These are phyloP conservation scores for Fusarium oxysporum DNA, from an alignment of 2,329 filamentous ascomycete genomes.

Conservation along the genomic window DNA sequence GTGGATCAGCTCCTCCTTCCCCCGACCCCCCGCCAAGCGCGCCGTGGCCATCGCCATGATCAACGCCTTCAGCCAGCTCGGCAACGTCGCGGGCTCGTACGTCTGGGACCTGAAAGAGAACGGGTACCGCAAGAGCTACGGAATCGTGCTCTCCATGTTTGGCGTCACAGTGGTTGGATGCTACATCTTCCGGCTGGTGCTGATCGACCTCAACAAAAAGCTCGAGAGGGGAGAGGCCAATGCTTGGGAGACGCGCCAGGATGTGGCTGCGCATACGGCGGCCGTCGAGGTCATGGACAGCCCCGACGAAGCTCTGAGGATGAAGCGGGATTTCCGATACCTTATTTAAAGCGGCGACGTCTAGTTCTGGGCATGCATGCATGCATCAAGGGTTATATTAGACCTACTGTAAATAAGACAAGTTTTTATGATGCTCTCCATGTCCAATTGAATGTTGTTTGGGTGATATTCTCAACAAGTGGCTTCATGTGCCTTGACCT, in stretches of 20 bases:
- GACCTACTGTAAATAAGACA: background rate
- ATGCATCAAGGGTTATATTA: slow-evolving; percentile 1
- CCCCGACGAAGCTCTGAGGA: slow-evolving; percentile 57
- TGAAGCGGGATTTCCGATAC: slow-evolving; percentile 62
- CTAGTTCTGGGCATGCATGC: background rate
- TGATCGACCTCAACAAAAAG: slow-evolving; percentile 60
- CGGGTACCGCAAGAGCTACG: slow-evolving; percentile 73
- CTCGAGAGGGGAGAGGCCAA: slow-evolving; percentile 56
- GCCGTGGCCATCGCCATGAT: slow-evolving; percentile 71
- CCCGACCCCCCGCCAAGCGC: slow-evolving; percentile 69
- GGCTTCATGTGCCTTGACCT: background rate
- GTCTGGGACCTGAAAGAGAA: slow-evolving; percentile 70
- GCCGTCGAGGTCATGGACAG: slow-evolving; percentile 54
- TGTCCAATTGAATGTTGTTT: background rate
- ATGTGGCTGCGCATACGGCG: slow-evolving; percentile 56
- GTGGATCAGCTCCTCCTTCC: slow-evolving; percentile 68
- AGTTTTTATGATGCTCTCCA: background rate
- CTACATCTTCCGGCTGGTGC: slow-evolving; percentile 59
- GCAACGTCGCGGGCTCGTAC: slow-evolving; percentile 71
- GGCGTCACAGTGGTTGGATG: slow-evolving; percentile 67
- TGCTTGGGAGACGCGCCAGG: slow-evolving; percentile 51
- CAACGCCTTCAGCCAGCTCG: slow-evolving; percentile 68
- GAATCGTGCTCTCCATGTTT: slow-evolving; percentile 74
- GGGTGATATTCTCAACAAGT: slow-evolving; percentile 9
- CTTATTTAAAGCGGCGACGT: slow-evolving; percentile 50